These are phyloP conservation scores for Daldinia bambusicola DNA, from an alignment of 495 filamentous ascomycete species.

Conservation along the genomic window DNA sequence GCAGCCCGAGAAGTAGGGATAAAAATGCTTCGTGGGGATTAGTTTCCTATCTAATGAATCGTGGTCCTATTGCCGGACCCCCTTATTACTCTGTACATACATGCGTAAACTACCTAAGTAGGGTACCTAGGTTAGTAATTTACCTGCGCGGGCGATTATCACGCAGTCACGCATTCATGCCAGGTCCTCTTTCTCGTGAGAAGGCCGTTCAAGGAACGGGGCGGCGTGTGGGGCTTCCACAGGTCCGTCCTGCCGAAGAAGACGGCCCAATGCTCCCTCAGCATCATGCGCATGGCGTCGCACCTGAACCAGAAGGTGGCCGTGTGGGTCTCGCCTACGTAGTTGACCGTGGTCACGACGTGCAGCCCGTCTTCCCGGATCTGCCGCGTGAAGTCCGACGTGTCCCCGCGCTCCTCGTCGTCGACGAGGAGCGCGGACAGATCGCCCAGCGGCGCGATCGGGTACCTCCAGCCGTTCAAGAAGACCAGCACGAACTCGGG, in stretches of 20 bases:
- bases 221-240: conserved; percentile 1
- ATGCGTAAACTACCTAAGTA: not conserved
- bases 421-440: conserved; percentile 21
- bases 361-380: conserved; percentile 39
- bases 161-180: conserved; percentile 22
- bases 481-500: conserved; percentile 45
- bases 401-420: conserved; percentile 38
- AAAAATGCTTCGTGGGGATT: conserved; percentile 2
- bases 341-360: conserved; percentile 44
- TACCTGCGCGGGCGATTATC: not conserved
- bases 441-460: not conserved
- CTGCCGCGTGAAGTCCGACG: conserved; percentile 11
- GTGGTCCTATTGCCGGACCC: not conserved
- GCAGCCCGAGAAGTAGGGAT: not conserved
- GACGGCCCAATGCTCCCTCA: conserved; percentile 42
- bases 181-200: conserved; percentile 7
- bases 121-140: too few species aligned
- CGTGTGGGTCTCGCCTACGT: conserved; percentile 23
- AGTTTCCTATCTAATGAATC: not conserved
- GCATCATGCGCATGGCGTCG: conserved; percentile 43
- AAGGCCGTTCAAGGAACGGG: not conserved
- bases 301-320: conserved; percentile 48
- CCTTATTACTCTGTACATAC: not conserved
- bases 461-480: conserved; percentile 39
- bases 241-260: conserved; percentile 38